Base-by-base conservation (phyloP, 768 basidiomycete species). In the Russula sp. region DNA sequence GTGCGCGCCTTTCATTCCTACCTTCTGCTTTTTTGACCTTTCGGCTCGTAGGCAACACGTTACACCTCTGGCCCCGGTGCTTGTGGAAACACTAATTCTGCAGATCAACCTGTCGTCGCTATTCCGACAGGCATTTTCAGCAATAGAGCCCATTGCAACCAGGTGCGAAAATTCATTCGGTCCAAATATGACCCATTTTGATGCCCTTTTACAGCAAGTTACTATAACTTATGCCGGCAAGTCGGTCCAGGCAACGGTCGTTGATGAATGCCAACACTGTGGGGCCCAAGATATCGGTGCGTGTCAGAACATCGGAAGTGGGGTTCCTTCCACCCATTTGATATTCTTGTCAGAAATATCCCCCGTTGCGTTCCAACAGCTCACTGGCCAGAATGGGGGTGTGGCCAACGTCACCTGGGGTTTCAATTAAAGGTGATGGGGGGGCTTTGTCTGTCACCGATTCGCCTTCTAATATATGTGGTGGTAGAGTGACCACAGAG, bases 1-100 rank as follows among this genome's bases (percentile, higher is more conserved):
- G 89, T 89, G 72, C 66, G 83, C 76, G 24, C 28, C 10, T 11
- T 24, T 56, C 24, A 6, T 10, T 24, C 26, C 26, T 16, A 32
- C 7, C 66, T 50, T 61, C 59, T 60, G n/a, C 49, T 46, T 46
- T 46, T 34, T 51, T 53, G 53, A 51, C 54, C 13, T 28, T 60
- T 30, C 38, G 28, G 52, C 58, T 18, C 40, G 55, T 32, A 70
- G 67, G 62, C 56, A 16, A 62, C 66, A 24, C 62, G 56, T 62
- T 69, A 55, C n/a, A 0, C 24, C 2, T 32, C 66, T 22, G 66
- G 68, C 13, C 63, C 64, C 6, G 68, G 68, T 8, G 36, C 36
- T 5, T 36, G 36, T 36, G 36, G 36, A 3, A 13, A 13, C 0
- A 13, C 36, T 5, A 36, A 36, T 36, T 5, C 36, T 36, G 5